A percentile compares a stretch with the other conserved stretches of the same genome.
Evolutionary conservation across 2,329 filamentous ascomycete species (phyloP).

Genomic region (Fusarium globosum): DNA sequence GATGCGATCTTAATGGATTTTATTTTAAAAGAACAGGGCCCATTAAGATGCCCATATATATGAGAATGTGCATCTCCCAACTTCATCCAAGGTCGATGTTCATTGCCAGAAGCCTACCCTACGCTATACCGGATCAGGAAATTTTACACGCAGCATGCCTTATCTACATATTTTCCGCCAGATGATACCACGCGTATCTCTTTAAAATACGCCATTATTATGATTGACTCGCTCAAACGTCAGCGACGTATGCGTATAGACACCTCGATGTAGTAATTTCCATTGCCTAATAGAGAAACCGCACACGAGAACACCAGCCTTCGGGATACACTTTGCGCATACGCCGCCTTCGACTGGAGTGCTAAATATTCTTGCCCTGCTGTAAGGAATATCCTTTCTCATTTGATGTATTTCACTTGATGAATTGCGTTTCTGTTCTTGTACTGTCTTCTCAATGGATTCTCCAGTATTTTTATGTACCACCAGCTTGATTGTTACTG

Average conservation of each 20-base stretch:
- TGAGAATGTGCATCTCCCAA: too few relatives aligned
- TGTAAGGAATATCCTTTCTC: too few relatives aligned
- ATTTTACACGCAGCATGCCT: background rate
- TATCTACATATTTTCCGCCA: background rate
- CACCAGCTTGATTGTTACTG: background rate
- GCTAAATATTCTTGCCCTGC: background rate
- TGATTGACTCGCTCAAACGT: too few relatives aligned
- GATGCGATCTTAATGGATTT: accelerated
- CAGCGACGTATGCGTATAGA: accelerated
- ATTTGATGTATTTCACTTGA: too few relatives aligned
- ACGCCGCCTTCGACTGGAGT: accelerated
- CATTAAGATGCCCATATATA: accelerated
- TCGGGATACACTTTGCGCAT: accelerated
- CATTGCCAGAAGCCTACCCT: background rate
- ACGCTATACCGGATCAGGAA: background rate
- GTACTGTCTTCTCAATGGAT: accelerated
- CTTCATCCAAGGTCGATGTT: accelerated
- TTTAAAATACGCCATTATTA: too few relatives aligned
- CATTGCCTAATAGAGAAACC: background rate
- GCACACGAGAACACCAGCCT: background rate
- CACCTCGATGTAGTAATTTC: accelerated
- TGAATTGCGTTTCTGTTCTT: too few relatives aligned
- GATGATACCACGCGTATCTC: too few relatives aligned
- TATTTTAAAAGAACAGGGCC: too few relatives aligned
- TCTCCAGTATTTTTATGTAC: accelerated